Evolutionary conservation across 2,329 filamentous ascomycete genomes (phyloP), one percentile per base, ranked within the genome.

Genomic region (Fusarium falciforme): DNA sequence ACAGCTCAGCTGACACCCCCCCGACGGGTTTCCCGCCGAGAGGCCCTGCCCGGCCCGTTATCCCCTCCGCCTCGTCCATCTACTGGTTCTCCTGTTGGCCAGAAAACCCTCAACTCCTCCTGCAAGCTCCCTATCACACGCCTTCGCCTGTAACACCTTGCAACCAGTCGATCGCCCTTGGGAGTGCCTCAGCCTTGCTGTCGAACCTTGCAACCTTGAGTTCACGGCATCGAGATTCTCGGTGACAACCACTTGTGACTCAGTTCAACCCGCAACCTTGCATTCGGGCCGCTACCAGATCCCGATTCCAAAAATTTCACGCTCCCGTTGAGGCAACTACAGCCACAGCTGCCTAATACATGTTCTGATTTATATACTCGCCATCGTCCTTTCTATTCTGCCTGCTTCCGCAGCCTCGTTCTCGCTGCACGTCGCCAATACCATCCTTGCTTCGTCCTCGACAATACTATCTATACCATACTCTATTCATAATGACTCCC

Each of bases 401-500:
- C 67, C 69, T 76, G 42, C 42, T 62, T 59, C 36, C 35, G 49
- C 75, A 71, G 66, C 68, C 61, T 76, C 54, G 33, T 65, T 60
- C 38, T 74, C 59, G 54, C 57, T 36, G 47, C 42, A 67, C 35
- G 38, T 54, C 63, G 52, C 44, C 49, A 59, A 64, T 20, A 31
- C 27, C 38, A 36, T 55, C 68, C 47, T 40, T 58, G 47, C 14
- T 58, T 47, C 54, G 31, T 67, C 36, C 17, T 49, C 25, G 20
- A 60, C 55, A 35, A 38, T 8, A 55, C 7, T 29, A 31, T 27
- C 42, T 27, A 47, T 47, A 52, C 25, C n/a, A 17, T 25, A 66
- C 55, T 52, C 22, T 61, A 57, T 57, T 74, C 79, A 82, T 68
- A 80, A 89, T 90, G 88, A 83, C 88, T 72, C 83, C 86, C 79